Base-by-base conservation (phyloP, 306 rosid genomes). In the Lathyrus tuberosus region DNA sequence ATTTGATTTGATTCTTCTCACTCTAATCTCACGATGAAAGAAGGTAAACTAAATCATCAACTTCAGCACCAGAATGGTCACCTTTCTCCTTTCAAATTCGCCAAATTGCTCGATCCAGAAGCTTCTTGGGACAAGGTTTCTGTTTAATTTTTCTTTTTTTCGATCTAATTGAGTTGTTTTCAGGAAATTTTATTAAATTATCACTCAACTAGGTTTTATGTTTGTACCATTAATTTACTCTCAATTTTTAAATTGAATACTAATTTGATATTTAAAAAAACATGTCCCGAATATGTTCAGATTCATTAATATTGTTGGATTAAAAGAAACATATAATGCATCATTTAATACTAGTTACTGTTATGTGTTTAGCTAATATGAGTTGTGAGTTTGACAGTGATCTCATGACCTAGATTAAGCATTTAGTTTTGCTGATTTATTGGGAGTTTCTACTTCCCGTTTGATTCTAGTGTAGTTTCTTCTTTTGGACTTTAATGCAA, bases 41-140 rank as follows among this genome's bases (percentile, higher is more conserved):
- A 95, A 76, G 95, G 84, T 69, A 92, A 92, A 74, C 83, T 89
- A 20, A 82, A 65, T 67, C 83, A 78, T 30, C 90, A 69, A 41
- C 85, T 33, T 46, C 90, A 76, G 65, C 97, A 91, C 81, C 97
- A 81, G 82, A 91, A 89, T 48, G 99, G 97, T 20, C 99, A 95
- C 82, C 84, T 84, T 62, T 85, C 99, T 42, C 92, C 96, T 63
- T 91, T 89, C 82, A 95, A 83, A 83, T 84, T 91, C 76, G 90
- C 97, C 56, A 91, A 89, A 84, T 78, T 95, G 79, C 80, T 95
- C 70, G 97, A 91, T 84, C 97, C 99, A 10, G 99, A 95, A 77
- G 95, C 97, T 76, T 91, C 99, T 0, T 91, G 99, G 99, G 99
- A 95, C 77, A 95, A 95, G 99, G 99, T 95, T 73, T 28, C 44